Evolutionary conservation across 2,329 filamentous ascomycete species (phyloP).

Genomic region (Cadophora sp.): DNA sequence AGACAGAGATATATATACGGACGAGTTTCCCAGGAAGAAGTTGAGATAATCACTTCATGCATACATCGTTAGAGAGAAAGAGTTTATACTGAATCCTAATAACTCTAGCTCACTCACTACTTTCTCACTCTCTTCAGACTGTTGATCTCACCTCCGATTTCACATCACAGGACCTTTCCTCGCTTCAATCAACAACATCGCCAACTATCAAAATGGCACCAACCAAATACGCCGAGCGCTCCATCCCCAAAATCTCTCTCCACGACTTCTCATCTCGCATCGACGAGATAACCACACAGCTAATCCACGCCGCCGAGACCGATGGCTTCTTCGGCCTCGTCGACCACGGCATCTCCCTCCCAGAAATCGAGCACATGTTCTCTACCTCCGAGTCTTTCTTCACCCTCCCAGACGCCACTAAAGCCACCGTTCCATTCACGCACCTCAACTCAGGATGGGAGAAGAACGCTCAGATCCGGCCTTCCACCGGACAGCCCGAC

Average conservation of each 20-base stretch:
- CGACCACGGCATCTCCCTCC: constrained; percentile 52
- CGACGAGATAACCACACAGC: constrained; percentile 58
- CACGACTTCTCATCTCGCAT: constrained; percentile 59
- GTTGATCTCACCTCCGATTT: not conserved
- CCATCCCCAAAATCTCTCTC: constrained; percentile 56
- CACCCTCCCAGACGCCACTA: constrained; percentile 54
- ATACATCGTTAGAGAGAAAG: not conserved
- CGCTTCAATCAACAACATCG: not conserved
- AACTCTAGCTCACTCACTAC: not conserved
- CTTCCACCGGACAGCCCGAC: constrained; percentile 61
- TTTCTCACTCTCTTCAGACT: not conserved
- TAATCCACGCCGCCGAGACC: constrained; percentile 61
- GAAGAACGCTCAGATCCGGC: constrained; percentile 60
- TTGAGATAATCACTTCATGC: not conserved
- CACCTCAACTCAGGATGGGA: constrained; percentile 59
- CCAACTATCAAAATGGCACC: constrained; percentile 27
- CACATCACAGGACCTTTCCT: not conserved
- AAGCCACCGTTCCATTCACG: constrained; percentile 58
- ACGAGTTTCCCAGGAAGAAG: not conserved
- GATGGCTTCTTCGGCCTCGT: constrained; percentile 64
- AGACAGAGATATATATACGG: constrained; percentile 1
- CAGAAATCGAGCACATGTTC: constrained; percentile 54
- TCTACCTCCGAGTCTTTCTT: constrained; percentile 56
- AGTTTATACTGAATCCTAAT: not conserved
- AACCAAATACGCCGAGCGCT: constrained; percentile 39